Evolutionary conservation across 352 stramenopile species (phyloP), one percentile per base, ranked within the genome.

Genomic region (Globisporangium polare): DNA sequence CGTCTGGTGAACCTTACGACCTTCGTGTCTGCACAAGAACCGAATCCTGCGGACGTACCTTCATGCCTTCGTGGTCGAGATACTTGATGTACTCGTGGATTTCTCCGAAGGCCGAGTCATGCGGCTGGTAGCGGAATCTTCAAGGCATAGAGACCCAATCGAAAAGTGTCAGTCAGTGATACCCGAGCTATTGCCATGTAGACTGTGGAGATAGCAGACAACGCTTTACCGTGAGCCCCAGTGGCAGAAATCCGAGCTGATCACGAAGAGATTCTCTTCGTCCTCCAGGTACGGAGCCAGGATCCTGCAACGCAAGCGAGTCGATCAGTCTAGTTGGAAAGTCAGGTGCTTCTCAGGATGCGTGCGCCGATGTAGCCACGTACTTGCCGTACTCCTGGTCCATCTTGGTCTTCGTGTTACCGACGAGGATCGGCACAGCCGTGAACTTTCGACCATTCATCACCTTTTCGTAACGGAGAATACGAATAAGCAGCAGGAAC

Each of bases 241-340:
- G 71, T 99, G 97, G 63, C 95, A 99, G 78, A 99, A 99, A 67
- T 99, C 97, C 9, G 89, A 97, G 71, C 92, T 98, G 68, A 99
- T 85, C 15, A 99, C 84, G 58, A 98, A 98, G 31, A 99, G 78
- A 65, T 98, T 97, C 53, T 89, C 73, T 9, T 83, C 71, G 58
- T 98, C 80, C 39, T 91, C 87, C n/a, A 99, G 68, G 69, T 97
- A 97, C 7, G 92, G 79, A 12, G 89, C 83, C 54, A 99, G 70
- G 45, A 98, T 86, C 58, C 82, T 96, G 29, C 66, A 65, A 33
- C 17, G 5, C 39, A 52, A 31, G 41, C 18, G 13, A 18, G 1
- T 24, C 1, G 6, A 18, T 15, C 24, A 22, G 39, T 53, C 29
- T n/a, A n/a, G 15, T 18, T 43, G 15, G n/a, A 13, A 18, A 49